phyloP scores from a whole-genome alignment of 768 basidiomycete species.

The Fomitopsis pulvina region DNA sequence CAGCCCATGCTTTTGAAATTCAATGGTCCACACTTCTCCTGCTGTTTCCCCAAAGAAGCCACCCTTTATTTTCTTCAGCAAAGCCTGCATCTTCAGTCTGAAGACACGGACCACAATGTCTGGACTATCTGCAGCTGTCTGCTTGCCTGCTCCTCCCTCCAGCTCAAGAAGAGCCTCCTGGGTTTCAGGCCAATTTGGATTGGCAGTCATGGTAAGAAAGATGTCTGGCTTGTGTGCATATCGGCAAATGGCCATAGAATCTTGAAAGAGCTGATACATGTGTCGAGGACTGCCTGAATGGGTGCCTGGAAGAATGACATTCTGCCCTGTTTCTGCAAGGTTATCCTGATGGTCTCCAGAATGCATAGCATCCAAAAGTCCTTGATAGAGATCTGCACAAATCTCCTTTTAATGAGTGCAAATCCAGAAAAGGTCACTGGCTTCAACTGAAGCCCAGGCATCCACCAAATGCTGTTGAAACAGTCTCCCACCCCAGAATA shows the following conservation, averaged over 20 bases:
- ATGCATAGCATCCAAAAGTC: slow-evolving; percentile 26
- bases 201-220: slow-evolving; percentile 48
- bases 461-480: slow-evolving; percentile 42
- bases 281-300: slow-evolving; percentile 34
- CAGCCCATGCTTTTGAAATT: slow-evolving; percentile 53
- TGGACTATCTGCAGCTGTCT: slow-evolving; percentile 36
- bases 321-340: slow-evolving; percentile 25
- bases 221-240: slow-evolving; percentile 33
- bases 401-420: slow-evolving; percentile 27
- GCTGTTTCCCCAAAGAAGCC: slow-evolving; percentile 35
- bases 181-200: slow-evolving; percentile 46
- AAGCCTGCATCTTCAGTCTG: slow-evolving; percentile 30
- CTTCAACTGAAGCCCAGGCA: slow-evolving; percentile 38
- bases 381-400: slow-evolving; percentile 28
- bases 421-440: slow-evolving; percentile 30
- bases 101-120: slow-evolving; percentile 44
- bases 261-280: slow-evolving; percentile 39
- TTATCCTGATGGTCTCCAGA: slow-evolving; percentile 19
- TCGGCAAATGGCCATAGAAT: slow-evolving; percentile 38
- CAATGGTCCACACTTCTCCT: slow-evolving; percentile 44
- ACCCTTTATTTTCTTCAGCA: slow-evolving; percentile 27
- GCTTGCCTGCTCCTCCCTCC: slow-evolving; percentile 18
- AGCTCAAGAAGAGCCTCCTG: slow-evolving; percentile 23
- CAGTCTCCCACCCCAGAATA: slow-evolving; percentile 29
- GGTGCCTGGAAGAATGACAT: slow-evolving; percentile 35